Base-by-base conservation (phyloP, 2,329 filamentous ascomycete genomes). In the Tolypocladium ovalisporum region DNA sequence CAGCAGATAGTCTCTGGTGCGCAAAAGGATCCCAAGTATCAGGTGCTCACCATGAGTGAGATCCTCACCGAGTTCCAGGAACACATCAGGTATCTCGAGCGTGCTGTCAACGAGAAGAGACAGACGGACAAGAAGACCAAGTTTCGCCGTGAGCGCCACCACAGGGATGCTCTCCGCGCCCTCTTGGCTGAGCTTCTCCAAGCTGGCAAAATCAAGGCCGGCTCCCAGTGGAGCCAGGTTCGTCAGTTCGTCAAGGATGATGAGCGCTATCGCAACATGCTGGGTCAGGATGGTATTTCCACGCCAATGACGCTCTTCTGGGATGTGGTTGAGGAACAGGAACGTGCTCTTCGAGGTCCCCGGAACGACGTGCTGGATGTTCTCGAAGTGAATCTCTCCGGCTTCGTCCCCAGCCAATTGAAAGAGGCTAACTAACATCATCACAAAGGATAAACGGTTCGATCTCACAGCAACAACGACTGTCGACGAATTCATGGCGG, bases 281-380 rank as follows among this genome's bases (percentile, higher is more conserved):
- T 92, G 59, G 92, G 91, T 55, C 90, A 95, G 68, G 74, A 82
- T 58, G 92, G 93, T 13, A 32, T 52, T 57, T 96, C 92, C 5
- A 88, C 84, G 5, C 90, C 94, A 17, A 80, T 96, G 62, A 91
- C 97, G 66, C 78, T 99, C 8, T 97, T 99, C 76, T 97, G 93
- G 90, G 94, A 99, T 70, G 78, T 92, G 53, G 81, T 97, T 32
- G 94, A 97, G 70, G 91, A 96, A 70, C 91, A 97, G 71, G 93
- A 99, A 68, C 85, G 89, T 58, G 85, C 87, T n/a, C 77, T 97
- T 53, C 87, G 92, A 60, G 86, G 84, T 54, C 86, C 87, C 54
- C 82, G 90, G 60, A 95, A 94, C 68, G 85, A 91, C 67, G 88
- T 95, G 42, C 77, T 94, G 62, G 91, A 96, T 73, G 90, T 94